A percentile compares a stretch with the other conserved stretches of the same genome.
phyloP scores from a whole-genome alignment of 2,329 filamentous ascomycete species.

The Chaetomiaceae sp. region DNA sequence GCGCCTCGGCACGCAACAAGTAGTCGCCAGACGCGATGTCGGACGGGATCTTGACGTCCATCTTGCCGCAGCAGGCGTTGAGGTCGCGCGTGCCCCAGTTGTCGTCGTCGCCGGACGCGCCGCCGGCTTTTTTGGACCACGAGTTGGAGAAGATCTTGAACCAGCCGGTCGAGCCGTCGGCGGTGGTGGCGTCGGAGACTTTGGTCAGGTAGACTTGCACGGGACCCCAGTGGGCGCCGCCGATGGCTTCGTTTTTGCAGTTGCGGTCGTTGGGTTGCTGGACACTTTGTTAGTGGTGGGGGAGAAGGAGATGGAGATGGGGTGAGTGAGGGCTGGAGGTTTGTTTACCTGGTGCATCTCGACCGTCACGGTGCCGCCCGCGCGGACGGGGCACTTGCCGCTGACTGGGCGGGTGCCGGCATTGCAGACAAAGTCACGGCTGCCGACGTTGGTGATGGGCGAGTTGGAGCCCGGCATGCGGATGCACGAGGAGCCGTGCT shows the following conservation, averaged over 20 bases:
- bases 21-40: constrained; percentile 36
- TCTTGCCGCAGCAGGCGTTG: constrained; percentile 37
- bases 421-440: constrained; percentile 44
- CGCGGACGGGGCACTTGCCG: constrained; percentile 43
- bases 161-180: constrained; percentile 41
- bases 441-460: constrained; percentile 44
- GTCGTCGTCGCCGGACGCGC: constrained; percentile 39
- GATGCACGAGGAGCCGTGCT: constrained; percentile 41
- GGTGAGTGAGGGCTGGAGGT: constrained; percentile 13
- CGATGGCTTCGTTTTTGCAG: constrained; percentile 46
- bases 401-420: constrained; percentile 34
- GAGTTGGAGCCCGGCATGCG: constrained; percentile 48
- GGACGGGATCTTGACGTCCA: constrained; percentile 35
- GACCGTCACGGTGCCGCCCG: constrained; percentile 47
- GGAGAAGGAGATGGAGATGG: constrained; percentile 15
- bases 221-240: constrained; percentile 50
- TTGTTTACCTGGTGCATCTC: constrained; percentile 53
- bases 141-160: constrained; percentile 49
- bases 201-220: constrained; percentile 46
- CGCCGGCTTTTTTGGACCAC: constrained; percentile 34
- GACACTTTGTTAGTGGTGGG: not conserved
- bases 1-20: constrained; percentile 46
- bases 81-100: constrained; percentile 44
- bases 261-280: constrained; percentile 39
- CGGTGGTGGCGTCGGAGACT: constrained; percentile 42